Evolutionary conservation across 2,329 filamentous ascomycete genomes (phyloP).

Genomic region (Pseudocercospora fuligena): DNA sequence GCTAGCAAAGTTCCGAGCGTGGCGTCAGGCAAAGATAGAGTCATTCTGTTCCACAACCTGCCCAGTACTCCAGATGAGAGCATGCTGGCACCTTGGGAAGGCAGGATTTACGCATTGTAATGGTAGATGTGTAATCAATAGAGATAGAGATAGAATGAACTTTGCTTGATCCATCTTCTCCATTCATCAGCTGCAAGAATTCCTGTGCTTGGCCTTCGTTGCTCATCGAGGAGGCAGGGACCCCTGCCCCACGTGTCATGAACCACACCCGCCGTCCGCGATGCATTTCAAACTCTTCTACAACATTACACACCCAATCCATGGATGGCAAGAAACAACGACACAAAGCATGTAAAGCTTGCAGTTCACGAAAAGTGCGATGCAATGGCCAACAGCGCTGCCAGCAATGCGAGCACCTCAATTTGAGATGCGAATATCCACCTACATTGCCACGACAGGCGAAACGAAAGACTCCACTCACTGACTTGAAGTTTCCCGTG

Average conservation of each 20-base stretch:
- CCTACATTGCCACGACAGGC: slow-evolving; percentile 1
- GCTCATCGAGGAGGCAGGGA: not conserved
- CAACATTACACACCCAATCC: not conserved
- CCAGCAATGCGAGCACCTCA: slow-evolving; percentile 50
- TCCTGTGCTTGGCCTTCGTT: not conserved
- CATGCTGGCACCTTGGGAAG: slow-evolving; percentile 20
- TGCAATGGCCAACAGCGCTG: slow-evolving; percentile 54
- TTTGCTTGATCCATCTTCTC: not conserved
- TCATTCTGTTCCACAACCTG: slow-evolving; percentile 17
- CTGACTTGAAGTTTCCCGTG: not conserved
- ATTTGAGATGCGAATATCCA: slow-evolving; percentile 51
- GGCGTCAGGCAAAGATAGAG: not conserved
- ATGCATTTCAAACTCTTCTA: not conserved
- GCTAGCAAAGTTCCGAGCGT: slow-evolving; percentile 2
- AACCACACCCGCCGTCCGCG: not conserved
- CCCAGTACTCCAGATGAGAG: not conserved
- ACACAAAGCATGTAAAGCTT: slow-evolving; percentile 50
- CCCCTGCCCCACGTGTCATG: slow-evolving; percentile 3
- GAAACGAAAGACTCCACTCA: not conserved
- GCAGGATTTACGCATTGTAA: slow-evolving; percentile 14
- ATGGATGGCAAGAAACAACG: slow-evolving; percentile 13
- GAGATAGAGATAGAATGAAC: not conserved
- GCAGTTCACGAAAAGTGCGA: slow-evolving; percentile 53
- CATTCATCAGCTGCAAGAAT: not conserved
- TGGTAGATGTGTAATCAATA: not conserved